These are phyloP conservation scores for Coccomyxa sp. DNA, from an alignment of 139 green algal species.

Conservation along the genomic window DNA sequence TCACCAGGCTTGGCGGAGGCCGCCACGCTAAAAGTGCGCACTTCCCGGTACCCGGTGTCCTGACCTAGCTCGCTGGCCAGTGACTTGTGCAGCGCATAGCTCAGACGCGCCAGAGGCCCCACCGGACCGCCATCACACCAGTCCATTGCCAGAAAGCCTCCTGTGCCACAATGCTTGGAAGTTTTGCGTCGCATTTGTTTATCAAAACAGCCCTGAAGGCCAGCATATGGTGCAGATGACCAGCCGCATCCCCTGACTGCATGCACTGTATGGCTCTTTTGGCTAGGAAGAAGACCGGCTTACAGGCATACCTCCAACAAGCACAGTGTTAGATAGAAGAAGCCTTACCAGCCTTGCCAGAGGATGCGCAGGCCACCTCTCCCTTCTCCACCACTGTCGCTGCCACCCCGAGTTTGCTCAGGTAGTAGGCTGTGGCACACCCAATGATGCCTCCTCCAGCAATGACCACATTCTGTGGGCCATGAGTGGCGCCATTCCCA, in stretches of 20 bases:
- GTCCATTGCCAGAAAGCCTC: slow-evolving; percentile 77
- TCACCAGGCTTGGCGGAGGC: slow-evolving; percentile 1
- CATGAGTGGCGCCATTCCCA: no score
- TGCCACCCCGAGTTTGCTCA: slow-evolving; percentile 40
- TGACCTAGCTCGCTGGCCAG: slow-evolving; percentile 45
- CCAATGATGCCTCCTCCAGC: slow-evolving; percentile 75
- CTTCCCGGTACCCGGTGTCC: slow-evolving; percentile 50
- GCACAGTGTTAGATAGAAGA: neutral
- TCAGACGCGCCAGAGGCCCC: slow-evolving; percentile 47
- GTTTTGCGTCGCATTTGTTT: no score
- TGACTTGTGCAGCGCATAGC: slow-evolving; percentile 58
- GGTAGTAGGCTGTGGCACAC: slow-evolving; percentile 58
- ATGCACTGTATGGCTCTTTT: no score
- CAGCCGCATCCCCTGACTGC: no score
- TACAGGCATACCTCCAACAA: no score
- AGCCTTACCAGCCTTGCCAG: slow-evolving; percentile 28
- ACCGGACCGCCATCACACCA: slow-evolving; percentile 50
- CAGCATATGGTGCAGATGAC: no score
- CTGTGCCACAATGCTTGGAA: no score
- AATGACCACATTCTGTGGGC: slow-evolving; percentile 53
- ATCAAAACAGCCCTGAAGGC: no score
- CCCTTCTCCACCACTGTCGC: slow-evolving; percentile 58
- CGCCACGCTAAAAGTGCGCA: slow-evolving; percentile 24
- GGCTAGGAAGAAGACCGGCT: no score
- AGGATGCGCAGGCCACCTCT: slow-evolving; percentile 54